Evolutionary conservation across 1,139 yeast species (phyloP), one percentile per base, ranked within the genome.

Genomic region (Magnusiomyces paraingens): DNA sequence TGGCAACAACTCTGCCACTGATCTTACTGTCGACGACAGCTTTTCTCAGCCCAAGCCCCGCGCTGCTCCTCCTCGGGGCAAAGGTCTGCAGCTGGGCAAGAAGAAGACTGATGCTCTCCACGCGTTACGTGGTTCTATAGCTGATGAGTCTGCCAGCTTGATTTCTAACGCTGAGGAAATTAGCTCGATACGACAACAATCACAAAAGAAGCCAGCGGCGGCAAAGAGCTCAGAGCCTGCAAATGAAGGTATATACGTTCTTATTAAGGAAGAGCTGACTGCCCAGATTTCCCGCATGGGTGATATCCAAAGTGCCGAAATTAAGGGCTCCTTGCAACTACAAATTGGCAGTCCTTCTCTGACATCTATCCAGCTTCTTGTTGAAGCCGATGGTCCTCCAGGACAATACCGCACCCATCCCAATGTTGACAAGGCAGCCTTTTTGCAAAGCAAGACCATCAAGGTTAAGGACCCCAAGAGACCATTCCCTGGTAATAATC

Each of bases 401-500:
- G 58, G 74, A 39, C 93, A 84, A 67, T 93, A 82, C 75, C 91
- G 91, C 70, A 89, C 98, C 32, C 97, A 93, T 73, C 99, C 99
- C 59, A 90, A 91, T 68, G 95, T 93, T 60, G 97, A 93, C 73
- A 84, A 88, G 66, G 75, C 74, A 50, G 71, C 81, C 64, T 93
- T 91, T 70, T 75, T 79, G 49, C 69, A 77, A 22, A 70, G 75
- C 35, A 76, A 79, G 58, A 71, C 79, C 45, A 82, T 93, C 66
- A 85, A 86, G 1, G 80, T 91, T 64, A 88, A 86, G 67, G 95
- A 90, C 66, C 74, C 82, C 53, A 68, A 79, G 45, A 87, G 89
- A 65, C 80, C 90, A 32, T 91, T 93, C 80, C 98, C 98, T 47
- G 77, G 90, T 8, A 89, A 91, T 70, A 96, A 90, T 70, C 93